Evolutionary conservation across 2,329 filamentous ascomycete species (phyloP), one percentile per base, ranked within the genome.

Genomic region (Diaporthe ilicicola): DNA sequence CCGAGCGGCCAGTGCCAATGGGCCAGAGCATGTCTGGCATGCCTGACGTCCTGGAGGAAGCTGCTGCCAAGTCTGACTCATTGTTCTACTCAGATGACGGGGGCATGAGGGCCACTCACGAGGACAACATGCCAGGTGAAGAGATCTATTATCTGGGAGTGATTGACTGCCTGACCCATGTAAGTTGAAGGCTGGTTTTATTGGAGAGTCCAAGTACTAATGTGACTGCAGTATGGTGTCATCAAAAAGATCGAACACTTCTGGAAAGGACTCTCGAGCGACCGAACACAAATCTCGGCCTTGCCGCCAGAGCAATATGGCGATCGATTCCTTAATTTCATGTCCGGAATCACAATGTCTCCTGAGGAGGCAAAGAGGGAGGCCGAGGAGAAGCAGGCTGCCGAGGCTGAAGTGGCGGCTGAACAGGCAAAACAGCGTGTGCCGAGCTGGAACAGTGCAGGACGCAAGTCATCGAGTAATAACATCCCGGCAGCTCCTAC

Each of bases 141-240:
- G 94, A 97, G 82, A 94, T 99, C 51, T 99, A 99, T 82, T 99
- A 99, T 79, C 89, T 99, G 9, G 97, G 96, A 44, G 97, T 99
- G 76, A 99, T 99, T 81, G 96, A 99, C 82, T 99, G 96, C 81
- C 86, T 99, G 77, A 99, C 96, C 76, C 94, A 98, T 81, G 94
- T 97, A 88, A 90, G 93, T 89, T 67, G 42, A 44, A 8, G 4
- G 17, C 54, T 15, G 4, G 8, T 5, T 17, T 39, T 7, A 17
- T 2, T 51, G 9, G 2, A 29, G 12, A 1, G 7, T 3, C 19
- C n/a, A 24, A 17, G 50, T 64, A 32, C 74, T 75, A 64, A 78
- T 74, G 73, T 42, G 2, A 39, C 17, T 46, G 32, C 76, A 97
- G 94, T 99, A 98, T 81, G 94, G 94, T 75, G 90, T 95, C 74